These are phyloP conservation scores for Mucor indicus DNA, from an alignment of 371 early-diverging fungal genomes.

Conservation along the genomic window DNA sequence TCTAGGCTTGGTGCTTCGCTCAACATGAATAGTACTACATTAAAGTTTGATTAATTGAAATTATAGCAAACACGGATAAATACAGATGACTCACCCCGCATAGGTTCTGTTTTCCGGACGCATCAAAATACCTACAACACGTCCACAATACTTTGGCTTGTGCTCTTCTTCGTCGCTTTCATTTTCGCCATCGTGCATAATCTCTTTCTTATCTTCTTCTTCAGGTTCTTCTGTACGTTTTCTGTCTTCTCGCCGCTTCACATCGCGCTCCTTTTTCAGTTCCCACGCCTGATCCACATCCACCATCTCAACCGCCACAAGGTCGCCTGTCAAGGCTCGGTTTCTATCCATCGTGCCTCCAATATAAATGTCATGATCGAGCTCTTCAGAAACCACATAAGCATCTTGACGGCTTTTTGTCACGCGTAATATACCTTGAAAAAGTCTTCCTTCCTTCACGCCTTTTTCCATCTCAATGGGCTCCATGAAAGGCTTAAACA, in stretches of 20 bases:
- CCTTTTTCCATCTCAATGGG: conserved; percentile 4
- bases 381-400: conserved; percentile 69
- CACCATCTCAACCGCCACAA: conserved; percentile 69
- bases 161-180: conserved; percentile 24
- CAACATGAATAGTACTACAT: too few species aligned
- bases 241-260: conserved; percentile 21
- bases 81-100: conserved; percentile 34
- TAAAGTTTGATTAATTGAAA: too few species aligned
- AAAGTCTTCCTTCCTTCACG: not conserved
- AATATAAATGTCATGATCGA: conserved; percentile 66
- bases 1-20: too few species aligned
- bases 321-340: conserved; percentile 79
- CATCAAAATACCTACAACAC: conserved; percentile 53
- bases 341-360: conserved; percentile 68
- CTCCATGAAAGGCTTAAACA: not conserved
- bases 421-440: conserved; percentile 68
- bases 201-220: not conserved
- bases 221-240: not conserved
- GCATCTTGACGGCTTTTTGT: conserved; percentile 74
- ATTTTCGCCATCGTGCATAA: conserved; percentile 5
- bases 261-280: conserved; percentile 37
- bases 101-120: conserved; percentile 45
- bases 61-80: too few species aligned
- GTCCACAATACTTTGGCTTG: conserved; percentile 56
- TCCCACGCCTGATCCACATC: conserved; percentile 52